A percentile compares a stretch with the other conserved stretches of the same genome.
Conservation (phyloP, 2,329 filamentous ascomycete genomes). For the Hansfordia pulvinata region DNA sequence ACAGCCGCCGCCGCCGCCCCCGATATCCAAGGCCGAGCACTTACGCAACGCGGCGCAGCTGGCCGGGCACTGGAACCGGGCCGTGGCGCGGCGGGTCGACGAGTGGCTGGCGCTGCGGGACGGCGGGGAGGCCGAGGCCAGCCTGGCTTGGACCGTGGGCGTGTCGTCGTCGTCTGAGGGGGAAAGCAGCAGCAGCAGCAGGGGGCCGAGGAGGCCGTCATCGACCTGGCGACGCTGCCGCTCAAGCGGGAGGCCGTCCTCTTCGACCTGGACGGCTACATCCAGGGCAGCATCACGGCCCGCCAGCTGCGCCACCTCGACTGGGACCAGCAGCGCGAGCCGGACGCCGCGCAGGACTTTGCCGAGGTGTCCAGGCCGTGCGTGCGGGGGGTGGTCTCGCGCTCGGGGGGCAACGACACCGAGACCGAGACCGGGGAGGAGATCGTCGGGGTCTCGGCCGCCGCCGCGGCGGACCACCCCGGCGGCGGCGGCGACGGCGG, state of each 20-base stretch:
- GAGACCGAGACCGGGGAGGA: constrained; percentile 7
- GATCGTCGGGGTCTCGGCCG: too few relatives aligned
- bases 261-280: constrained; percentile 23
- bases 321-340: constrained; percentile 26
- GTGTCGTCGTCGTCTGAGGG: constrained; percentile 6
- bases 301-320: constrained; percentile 28
- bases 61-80: constrained; percentile 34
- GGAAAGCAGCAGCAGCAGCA: constrained; percentile 2
- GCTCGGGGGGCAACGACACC: constrained; percentile 11
- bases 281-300: constrained; percentile 32
- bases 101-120: constrained; percentile 26
- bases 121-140: constrained; percentile 5
- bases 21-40: constrained; percentile 35
- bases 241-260: constrained; percentile 27
- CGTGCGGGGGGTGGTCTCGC: constrained; percentile 9
- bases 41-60: constrained; percentile 39
- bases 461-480: too few relatives aligned
- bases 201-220: constrained; percentile 4
- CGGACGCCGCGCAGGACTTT: constrained; percentile 26
- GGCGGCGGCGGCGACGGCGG: constrained; percentile 12
- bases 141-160: constrained; percentile 7
- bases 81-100: constrained; percentile 23
- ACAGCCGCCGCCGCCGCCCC: constrained; percentile 27
- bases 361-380: constrained; percentile 29
- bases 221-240: constrained; percentile 15